These are phyloP conservation scores for Argentina anserina DNA, from an alignment of 306 rosid species.

Conservation along the genomic window DNA sequence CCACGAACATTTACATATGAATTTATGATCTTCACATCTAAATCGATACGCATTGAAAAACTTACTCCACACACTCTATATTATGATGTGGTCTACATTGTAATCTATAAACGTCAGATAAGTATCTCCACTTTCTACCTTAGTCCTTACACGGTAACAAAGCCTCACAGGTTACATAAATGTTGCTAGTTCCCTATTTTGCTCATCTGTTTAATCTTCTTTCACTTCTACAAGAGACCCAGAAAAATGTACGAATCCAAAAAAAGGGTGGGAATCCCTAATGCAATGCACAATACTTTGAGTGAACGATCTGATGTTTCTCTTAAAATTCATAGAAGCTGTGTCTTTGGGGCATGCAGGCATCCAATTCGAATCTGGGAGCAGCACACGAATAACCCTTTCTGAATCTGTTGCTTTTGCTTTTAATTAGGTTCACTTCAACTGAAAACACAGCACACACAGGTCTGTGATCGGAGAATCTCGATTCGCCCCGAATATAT, in stretches of 20 bases:
- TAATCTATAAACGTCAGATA: not conserved
- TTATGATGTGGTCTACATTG: not conserved
- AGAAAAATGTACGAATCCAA: not conserved
- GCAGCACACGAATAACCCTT: constrained; percentile 61
- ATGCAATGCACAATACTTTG: constrained; percentile 35
- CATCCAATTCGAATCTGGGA: constrained; percentile 55
- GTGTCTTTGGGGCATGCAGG: constrained; percentile 70
- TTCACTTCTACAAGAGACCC: not conserved
- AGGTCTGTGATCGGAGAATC: constrained; percentile 87
- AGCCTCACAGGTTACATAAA: not conserved
- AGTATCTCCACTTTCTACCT: not conserved
- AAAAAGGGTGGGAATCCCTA: constrained; percentile 21
- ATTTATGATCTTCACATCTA: not conserved
- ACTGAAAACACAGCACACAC: constrained; percentile 72
- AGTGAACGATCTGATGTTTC: constrained; percentile 9
- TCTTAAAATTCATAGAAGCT: constrained; percentile 61
- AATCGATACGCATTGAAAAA: not conserved
- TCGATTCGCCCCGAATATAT: constrained; percentile 74
- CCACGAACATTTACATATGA: not conserved
- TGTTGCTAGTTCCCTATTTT: not conserved
- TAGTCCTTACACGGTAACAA: not conserved
- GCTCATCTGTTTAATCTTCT: not conserved
- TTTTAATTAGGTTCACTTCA: constrained; percentile 48
- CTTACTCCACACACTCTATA: not conserved
- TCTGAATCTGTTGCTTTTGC: constrained; percentile 57